Base-by-base conservation (phyloP, 768 basidiomycete genomes). In the Termitomyces bulborhizus region DNA sequence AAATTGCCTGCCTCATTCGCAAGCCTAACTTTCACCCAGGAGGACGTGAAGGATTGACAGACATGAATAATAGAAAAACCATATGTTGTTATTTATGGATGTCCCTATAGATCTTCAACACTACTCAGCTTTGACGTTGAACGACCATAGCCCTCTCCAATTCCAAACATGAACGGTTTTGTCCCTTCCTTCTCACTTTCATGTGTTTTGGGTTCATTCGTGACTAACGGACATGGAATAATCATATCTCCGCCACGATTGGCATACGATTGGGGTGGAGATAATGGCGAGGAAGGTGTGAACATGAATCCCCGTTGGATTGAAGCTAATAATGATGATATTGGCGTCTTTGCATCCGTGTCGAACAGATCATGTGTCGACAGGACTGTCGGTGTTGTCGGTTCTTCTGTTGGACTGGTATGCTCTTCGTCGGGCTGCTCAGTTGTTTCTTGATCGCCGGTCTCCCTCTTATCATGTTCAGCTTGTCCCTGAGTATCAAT, bases 271-370 rank as follows among this genome's bases (percentile, higher is more conserved):
- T 78, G 71, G 26, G 80, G 78, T 16, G 83, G 83, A 2, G 85
- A 83, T 37, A 86, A 71, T 2, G 84, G 83, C 1, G 80, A 76
- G n/a, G 72, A 74, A 15, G 84, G 85, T 3, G 84, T 82, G 60
- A 81, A 77, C n/a, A 84, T 66, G 66, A 88, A 88, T 32, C 85
- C 86, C 15, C 76, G 78, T 59, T 88, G 78, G 53, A 88, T 88
- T 3, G 84, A 79, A 15, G 75, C 71, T 44, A 84, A 69, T 31
- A 88, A 75, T 8, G 80, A 72, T 6, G 86, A 86, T 46, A 88
- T 88, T 2, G 86, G 86, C 31, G 86, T 88, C 57, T 74, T 80
- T 34, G 50, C 47, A 24, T 54, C 51, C 34, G 50, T 41, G 13
- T 56, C 54, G 7, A 51, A 48, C 39, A 42, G 13, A n/a, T 24